Evolutionary conservation across 176 grass and related monocot genomes (phyloP).

Genomic region (Carex kokanica): DNA sequence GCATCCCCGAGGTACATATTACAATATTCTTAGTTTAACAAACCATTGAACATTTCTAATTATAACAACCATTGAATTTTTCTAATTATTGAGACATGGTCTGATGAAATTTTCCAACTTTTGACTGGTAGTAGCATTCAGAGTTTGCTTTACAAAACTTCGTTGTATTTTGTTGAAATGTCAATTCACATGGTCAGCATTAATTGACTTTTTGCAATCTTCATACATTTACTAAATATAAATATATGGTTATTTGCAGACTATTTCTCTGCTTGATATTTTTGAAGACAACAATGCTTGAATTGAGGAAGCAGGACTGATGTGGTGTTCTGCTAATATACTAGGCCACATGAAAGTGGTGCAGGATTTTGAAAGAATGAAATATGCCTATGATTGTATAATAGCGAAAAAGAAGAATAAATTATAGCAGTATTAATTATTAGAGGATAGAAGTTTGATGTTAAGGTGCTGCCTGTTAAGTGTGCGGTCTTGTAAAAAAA

Average conservation of each 20-base stretch:
- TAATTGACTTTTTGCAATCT: not conserved
- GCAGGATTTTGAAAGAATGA: slow-evolving; percentile 1
- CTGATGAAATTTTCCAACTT: not conserved
- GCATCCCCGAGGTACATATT: slow-evolving; percentile 58
- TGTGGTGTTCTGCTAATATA: not conserved
- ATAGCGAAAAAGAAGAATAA: not conserved
- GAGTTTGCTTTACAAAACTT: not conserved
- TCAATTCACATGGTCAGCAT: too few species aligned
- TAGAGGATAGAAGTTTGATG: slow-evolving; percentile 15
- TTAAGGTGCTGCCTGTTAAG: not conserved
- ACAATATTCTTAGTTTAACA: not conserved
- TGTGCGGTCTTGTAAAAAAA: slow-evolving; percentile 23
- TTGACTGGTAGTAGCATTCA: not conserved
- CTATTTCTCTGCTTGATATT: slow-evolving; percentile 74
- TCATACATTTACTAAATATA: not conserved
- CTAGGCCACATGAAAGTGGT: slow-evolving; percentile 9
- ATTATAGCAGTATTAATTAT: not conserved
- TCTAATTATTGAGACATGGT: not conserved
- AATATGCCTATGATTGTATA: slow-evolving; percentile 17
- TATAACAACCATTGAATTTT: not conserved
- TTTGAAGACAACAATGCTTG: slow-evolving; percentile 72
- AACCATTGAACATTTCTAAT: not conserved
- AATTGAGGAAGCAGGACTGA: not conserved
- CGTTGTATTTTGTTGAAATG: too few species aligned
- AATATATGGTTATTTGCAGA: slow-evolving; percentile 36